These are phyloP conservation scores for Chaetomium globosum DNA, from an alignment of 2,329 filamentous ascomycete species.

Conservation along the genomic window DNA sequence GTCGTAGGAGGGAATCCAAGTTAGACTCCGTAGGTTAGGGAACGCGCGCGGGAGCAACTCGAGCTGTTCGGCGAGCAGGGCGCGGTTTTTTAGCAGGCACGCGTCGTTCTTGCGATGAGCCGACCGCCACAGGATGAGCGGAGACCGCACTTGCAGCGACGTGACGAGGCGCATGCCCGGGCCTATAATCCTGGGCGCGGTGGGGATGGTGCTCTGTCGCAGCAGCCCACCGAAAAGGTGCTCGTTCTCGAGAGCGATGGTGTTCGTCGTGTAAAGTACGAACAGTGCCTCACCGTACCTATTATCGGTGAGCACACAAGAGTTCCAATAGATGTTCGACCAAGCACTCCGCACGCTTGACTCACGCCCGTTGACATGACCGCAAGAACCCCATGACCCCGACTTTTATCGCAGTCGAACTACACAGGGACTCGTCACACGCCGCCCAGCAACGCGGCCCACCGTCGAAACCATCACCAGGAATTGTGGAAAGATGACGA, in stretches of 20 bases:
- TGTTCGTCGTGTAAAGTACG: background rate
- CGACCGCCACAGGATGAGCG: background rate
- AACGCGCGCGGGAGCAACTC: background rate
- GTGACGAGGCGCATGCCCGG: background rate
- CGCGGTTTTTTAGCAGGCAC: background rate
- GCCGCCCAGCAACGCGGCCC: background rate
- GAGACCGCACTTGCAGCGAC: background rate
- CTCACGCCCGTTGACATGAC: background rate
- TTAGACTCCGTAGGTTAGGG: background rate
- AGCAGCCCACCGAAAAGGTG: background rate
- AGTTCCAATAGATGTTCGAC: too few relatives aligned
- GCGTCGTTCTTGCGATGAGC: background rate
- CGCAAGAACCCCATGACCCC: conserved; percentile 1
- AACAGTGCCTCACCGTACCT: background rate
- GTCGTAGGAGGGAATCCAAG: background rate
- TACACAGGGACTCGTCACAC: background rate
- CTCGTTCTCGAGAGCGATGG: background rate
- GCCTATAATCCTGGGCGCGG: background rate
- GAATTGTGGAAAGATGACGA: too few relatives aligned
- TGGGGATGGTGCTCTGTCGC: background rate
- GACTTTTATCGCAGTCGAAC: background rate
- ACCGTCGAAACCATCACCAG: background rate
- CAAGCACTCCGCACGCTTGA: background rate
- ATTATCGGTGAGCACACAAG: too few relatives aligned
- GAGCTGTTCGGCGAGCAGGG: background rate